Evolutionary conservation across 164 flowering plant genomes (phyloP).

Genomic region (Kalanchoe fedtschenkoi): DNA sequence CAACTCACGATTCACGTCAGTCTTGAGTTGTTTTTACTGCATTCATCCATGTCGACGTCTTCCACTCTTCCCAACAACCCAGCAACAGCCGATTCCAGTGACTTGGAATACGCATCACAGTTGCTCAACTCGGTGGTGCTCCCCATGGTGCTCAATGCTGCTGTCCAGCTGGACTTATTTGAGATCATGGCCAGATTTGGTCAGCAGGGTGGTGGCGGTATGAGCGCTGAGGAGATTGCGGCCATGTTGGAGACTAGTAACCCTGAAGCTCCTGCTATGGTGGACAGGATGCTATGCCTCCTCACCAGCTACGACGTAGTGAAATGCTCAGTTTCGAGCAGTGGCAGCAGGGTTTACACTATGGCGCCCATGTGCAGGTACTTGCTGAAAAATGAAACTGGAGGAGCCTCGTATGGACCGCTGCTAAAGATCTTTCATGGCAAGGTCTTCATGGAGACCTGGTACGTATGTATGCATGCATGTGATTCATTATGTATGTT

Average conservation of each 20-base stretch:
- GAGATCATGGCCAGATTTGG: constrained; percentile 10
- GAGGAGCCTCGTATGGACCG: constrained; percentile 16
- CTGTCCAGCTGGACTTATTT: constrained; percentile 16
- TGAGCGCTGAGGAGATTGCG: constrained; percentile 16
- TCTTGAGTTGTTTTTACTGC: too few species aligned
- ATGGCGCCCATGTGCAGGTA: constrained; percentile 18
- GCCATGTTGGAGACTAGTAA: constrained; percentile 10
- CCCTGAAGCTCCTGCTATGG: constrained; percentile 14
- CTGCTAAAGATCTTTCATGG: constrained; percentile 12
- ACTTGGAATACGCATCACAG: too few species aligned
- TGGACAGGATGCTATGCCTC: constrained; percentile 16
- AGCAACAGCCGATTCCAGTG: too few species aligned
- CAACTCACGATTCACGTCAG: too few species aligned
- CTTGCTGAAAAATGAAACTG: constrained; percentile 9
- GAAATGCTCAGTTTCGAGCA: constrained; percentile 10
- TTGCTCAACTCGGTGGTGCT: constrained; percentile 13
- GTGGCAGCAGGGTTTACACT: constrained; percentile 9
- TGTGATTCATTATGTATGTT: not conserved
- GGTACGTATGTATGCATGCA: constrained; percentile 7
- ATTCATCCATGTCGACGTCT: too few species aligned
- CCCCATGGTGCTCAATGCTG: constrained; percentile 19
- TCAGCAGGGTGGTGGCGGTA: constrained; percentile 7
- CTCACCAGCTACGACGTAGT: constrained; percentile 15
- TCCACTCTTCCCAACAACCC: too few species aligned
- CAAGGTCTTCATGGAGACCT: constrained; percentile 14